phyloP scores from a whole-genome alignment of 129 eudicot species.

The Gnaphalium uliginosum region DNA sequence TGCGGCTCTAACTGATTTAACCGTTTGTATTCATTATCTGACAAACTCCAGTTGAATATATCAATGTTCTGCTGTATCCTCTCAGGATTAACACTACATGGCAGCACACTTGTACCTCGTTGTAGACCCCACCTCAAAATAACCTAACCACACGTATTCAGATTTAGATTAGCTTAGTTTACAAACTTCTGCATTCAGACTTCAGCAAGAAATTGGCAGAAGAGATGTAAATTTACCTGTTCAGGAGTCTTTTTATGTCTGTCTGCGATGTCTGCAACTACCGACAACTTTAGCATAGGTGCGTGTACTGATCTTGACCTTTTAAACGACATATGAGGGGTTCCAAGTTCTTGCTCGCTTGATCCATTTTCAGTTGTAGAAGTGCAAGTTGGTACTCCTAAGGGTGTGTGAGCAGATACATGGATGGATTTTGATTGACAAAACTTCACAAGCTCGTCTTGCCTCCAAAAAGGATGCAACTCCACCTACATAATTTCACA shows the following conservation, averaged over 20 bases:
- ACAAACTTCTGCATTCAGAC: not conserved
- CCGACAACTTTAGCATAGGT: slow-evolving; percentile 57
- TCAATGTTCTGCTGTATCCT: slow-evolving; percentile 46
- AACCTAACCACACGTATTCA: slow-evolving; percentile 31
- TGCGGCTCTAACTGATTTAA: slow-evolving; percentile 56
- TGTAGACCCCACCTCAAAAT: slow-evolving; percentile 60
- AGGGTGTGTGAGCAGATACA: slow-evolving; percentile 66
- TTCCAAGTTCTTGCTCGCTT: slow-evolving; percentile 49
- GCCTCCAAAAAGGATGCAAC: slow-evolving; percentile 70
- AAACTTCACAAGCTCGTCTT: slow-evolving; percentile 57
- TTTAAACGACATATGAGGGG: slow-evolving; percentile 49
- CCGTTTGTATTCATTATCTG: slow-evolving; percentile 42
- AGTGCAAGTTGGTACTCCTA: slow-evolving; percentile 49
- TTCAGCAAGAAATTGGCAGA: not conserved
- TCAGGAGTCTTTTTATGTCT: slow-evolving; percentile 55
- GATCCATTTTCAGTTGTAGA: slow-evolving; percentile 44
- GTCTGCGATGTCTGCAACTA: slow-evolving; percentile 59
- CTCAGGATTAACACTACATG: slow-evolving; percentile 53
- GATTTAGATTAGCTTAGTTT: not conserved
- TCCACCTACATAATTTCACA: slow-evolving; percentile 43
- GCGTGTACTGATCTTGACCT: slow-evolving; percentile 64
- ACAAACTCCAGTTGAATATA: slow-evolving; percentile 47
- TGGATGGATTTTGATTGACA: slow-evolving; percentile 62
- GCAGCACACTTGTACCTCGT: slow-evolving; percentile 57
- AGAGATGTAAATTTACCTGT: slow-evolving; percentile 36